phyloP scores from a whole-genome alignment of 371 early-diverging fungal genomes.

The Apophysomyces elegans region DNA sequence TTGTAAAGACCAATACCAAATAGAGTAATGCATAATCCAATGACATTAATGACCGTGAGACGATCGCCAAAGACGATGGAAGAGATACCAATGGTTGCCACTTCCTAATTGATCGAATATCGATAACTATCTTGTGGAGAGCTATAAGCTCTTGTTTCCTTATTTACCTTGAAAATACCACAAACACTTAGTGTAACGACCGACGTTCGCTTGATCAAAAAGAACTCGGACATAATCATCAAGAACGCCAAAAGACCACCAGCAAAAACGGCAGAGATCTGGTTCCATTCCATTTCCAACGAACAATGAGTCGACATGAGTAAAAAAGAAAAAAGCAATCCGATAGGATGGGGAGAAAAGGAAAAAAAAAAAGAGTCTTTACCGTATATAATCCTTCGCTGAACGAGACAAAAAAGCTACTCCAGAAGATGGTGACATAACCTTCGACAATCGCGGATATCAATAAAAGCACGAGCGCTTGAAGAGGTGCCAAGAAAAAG shows the following conservation, averaged over 20 bases:
- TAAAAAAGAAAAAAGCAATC: no score
- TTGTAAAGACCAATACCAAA: constrained; percentile 76
- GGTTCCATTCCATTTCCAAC: background rate
- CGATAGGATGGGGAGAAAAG: no score
- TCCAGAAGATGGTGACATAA: constrained; percentile 55
- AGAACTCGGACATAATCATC: constrained; percentile 89
- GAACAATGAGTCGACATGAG: no score
- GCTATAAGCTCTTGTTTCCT: background rate
- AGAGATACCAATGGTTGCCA: constrained; percentile 71
- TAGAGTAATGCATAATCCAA: constrained; percentile 75
- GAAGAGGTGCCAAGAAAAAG: constrained; percentile 75
- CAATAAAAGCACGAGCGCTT: constrained; percentile 66
- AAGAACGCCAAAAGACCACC: constrained; percentile 88
- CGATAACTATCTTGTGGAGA: no score
- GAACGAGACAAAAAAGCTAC: constrained; percentile 51
- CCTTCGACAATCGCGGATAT: constrained; percentile 71
- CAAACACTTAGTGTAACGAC: constrained; percentile 91
- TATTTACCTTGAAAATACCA: constrained; percentile 82
- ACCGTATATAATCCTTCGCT: constrained; percentile 45
- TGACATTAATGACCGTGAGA: constrained; percentile 64
- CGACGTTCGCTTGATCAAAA: constrained; percentile 84
- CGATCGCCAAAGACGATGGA: constrained; percentile 75
- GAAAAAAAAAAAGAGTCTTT: constrained; percentile 6
- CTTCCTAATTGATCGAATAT: constrained; percentile 50
- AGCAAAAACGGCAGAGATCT: constrained; percentile 40